phyloP scores from a whole-genome alignment of 106 monocot species.

The Dendrobium catenatum region DNA sequence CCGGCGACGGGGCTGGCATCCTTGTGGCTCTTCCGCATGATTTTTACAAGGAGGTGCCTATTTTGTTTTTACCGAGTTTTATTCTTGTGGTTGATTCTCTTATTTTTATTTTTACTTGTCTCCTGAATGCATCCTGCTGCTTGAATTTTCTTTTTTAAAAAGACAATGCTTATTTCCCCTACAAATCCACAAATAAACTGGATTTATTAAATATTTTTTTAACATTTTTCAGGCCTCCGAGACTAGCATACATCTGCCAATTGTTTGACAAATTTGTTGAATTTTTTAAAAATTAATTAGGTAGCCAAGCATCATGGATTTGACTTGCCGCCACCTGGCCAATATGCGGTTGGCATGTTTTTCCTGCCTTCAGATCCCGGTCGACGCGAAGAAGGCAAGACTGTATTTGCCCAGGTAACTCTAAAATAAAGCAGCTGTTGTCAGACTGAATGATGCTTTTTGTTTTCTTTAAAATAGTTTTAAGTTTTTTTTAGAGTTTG shows the following conservation, averaged over 20 bases:
- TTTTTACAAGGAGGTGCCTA: constrained; percentile 62
- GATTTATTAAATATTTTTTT: not conserved
- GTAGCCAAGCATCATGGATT: constrained; percentile 61
- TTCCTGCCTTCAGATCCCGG: constrained; percentile 62
- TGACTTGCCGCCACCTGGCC: constrained; percentile 71
- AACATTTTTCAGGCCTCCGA: not conserved
- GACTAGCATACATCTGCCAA: not conserved
- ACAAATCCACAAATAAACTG: not conserved
- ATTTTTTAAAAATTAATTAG: constrained; percentile 17
- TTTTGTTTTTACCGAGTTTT: constrained; percentile 2
- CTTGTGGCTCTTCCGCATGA: constrained; percentile 84
- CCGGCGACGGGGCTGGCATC: constrained; percentile 99
- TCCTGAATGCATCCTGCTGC: not conserved
- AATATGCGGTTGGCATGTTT: constrained; percentile 94
- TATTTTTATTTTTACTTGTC: not conserved
- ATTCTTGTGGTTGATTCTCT: not conserved
- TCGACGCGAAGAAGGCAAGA: constrained; percentile 76
- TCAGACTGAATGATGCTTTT: not conserved
- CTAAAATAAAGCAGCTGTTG: not conserved
- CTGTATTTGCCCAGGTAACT: constrained; percentile 64
- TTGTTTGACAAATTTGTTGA: not conserved
- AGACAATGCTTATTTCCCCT: not conserved
- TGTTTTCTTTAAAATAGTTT: not conserved
- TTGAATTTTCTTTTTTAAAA: not conserved
- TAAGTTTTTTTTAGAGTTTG: not conserved